phyloP scores from a whole-genome alignment of 139 green algal genomes.

The Trebouxia sp. region DNA sequence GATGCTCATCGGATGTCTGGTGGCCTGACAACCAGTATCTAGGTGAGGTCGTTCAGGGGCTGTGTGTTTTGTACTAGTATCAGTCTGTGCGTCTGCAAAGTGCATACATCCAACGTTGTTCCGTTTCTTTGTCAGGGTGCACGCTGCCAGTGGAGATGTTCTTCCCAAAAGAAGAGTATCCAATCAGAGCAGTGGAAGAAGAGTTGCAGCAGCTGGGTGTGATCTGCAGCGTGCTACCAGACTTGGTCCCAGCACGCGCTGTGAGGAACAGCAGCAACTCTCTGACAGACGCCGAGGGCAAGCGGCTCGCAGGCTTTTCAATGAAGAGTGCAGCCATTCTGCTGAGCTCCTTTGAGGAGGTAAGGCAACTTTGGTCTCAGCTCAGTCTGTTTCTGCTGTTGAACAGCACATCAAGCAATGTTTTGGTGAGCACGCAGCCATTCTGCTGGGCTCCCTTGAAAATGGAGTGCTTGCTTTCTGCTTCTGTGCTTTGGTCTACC shows the following conservation, averaged over 20 bases:
- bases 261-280: background rate
- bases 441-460: slow-evolving; percentile 53
- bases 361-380: too few relatives aligned
- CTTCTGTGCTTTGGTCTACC: too few relatives aligned
- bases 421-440: too few relatives aligned
- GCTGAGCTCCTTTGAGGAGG: slow-evolving; percentile 53
- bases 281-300: background rate
- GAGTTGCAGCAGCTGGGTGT: slow-evolving; percentile 41
- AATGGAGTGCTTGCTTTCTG: too few relatives aligned
- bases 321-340: slow-evolving; percentile 54
- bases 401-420: too few relatives aligned
- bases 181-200: slow-evolving; percentile 34
- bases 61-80: too few relatives aligned
- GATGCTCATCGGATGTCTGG: too few relatives aligned
- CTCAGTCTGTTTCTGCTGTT: too few relatives aligned
- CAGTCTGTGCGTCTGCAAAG: too few relatives aligned
- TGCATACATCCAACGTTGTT: too few relatives aligned
- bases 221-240: slow-evolving; percentile 18
- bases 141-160: slow-evolving; percentile 58
- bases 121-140: slow-evolving; percentile 46
- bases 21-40: too few relatives aligned
- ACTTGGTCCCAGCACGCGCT: background rate
- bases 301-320: slow-evolving; percentile 37
- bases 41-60: too few relatives aligned
- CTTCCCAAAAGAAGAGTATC: slow-evolving; percentile 44